Evolutionary conservation across 164 flowering plant species (phyloP).

Genomic region (Liquidambar formosana): DNA sequence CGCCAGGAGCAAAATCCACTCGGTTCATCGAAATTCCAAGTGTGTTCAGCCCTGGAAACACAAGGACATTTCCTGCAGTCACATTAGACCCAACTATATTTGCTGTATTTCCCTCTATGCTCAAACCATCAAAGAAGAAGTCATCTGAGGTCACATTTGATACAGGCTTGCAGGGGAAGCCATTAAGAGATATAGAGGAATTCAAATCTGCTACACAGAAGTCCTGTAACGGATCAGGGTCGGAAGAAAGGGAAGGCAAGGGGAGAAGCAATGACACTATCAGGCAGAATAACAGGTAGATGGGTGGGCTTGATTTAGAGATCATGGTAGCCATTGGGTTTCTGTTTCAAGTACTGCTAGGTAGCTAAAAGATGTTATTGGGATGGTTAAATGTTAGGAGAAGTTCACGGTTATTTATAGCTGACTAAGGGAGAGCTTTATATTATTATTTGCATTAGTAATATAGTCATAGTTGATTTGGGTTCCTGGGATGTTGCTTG

Average conservation of each 20-base stretch:
- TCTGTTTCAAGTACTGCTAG: too few relatives aligned
- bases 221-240: constrained; percentile 66
- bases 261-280: constrained; percentile 22
- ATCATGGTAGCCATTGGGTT: constrained; percentile 11
- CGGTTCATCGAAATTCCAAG: too few relatives aligned
- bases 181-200: constrained; percentile 33
- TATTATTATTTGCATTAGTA: too few relatives aligned
- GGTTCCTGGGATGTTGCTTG: too few relatives aligned
- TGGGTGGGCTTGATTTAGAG: constrained; percentile 3
- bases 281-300: constrained; percentile 14
- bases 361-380: too few relatives aligned
- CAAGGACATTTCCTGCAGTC: constrained; percentile 48
- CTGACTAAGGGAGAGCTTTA: too few relatives aligned
- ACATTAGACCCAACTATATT: constrained; percentile 34
- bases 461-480: too few relatives aligned
- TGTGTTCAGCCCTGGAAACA: too few relatives aligned
- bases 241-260: constrained; percentile 27
- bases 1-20: too few relatives aligned
- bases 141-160: constrained; percentile 50
- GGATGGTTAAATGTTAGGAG: too few relatives aligned
- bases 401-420: too few relatives aligned
- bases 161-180: constrained; percentile 68
- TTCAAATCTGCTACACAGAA: constrained; percentile 58
- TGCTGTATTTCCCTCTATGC: constrained; percentile 40
- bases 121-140: constrained; percentile 62